Conservation (phyloP, 768 basidiomycete genomes). For the Serendipita indica region DNA sequence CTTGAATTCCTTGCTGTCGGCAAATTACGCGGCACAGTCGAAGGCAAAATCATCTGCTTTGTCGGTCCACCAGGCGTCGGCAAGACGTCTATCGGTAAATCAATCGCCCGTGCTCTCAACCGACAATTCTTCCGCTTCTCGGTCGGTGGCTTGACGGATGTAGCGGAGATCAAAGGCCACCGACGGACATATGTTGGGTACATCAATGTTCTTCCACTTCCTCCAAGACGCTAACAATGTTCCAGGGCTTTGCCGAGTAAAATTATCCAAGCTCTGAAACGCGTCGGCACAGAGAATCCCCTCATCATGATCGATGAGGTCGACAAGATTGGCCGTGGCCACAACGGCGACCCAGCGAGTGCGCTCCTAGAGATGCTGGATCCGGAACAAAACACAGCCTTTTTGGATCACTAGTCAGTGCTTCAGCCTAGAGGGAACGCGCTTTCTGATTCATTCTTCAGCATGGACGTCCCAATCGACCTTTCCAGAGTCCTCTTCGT, state of each 20-base stretch:
- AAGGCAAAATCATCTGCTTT: constrained; percentile 95
- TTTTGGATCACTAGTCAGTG: constrained; percentile 87
- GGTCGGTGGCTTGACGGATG: constrained; percentile 91
- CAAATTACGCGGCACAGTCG: constrained; percentile 82
- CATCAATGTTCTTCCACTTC: constrained; percentile 18
- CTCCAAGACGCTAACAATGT: constrained; percentile 11
- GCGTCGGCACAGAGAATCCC: constrained; percentile 87
- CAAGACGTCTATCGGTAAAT: constrained; percentile 92
- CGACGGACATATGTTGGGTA: constrained; percentile 91
- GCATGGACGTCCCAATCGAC: constrained; percentile 95
- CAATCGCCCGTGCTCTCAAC: constrained; percentile 78
- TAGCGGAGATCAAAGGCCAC: constrained; percentile 98
- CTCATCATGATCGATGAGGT: constrained; percentile 91
- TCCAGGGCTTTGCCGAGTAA: constrained; percentile 78
- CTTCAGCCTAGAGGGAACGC: not conserved
- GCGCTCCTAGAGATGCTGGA: constrained; percentile 88
- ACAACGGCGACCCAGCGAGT: constrained; percentile 85
- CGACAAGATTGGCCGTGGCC: constrained; percentile 84
- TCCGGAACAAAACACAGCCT: constrained; percentile 87
- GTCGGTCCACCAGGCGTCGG: constrained; percentile 96
- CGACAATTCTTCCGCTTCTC: constrained; percentile 94
- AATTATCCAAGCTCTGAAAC: constrained; percentile 86
- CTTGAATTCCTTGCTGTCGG: constrained; percentile 93
- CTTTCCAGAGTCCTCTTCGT: constrained; percentile 93
- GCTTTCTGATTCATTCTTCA: constrained; percentile 21